A percentile compares a stretch with the other conserved stretches of the same genome.
Evolutionary conservation across 345 rosid genomes (phyloP).

Genomic region (Clarkia xantiana): DNA sequence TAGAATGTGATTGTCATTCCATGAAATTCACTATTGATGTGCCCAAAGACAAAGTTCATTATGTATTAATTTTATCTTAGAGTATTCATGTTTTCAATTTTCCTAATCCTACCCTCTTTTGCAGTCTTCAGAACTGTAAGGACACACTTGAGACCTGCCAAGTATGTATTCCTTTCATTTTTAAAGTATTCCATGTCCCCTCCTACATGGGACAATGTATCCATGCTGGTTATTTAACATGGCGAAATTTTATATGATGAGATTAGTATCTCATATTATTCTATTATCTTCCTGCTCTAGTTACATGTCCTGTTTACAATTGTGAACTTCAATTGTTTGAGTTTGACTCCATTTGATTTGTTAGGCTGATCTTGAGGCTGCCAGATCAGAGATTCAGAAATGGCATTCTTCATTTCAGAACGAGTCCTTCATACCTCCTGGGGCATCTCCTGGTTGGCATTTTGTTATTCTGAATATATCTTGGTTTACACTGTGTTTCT

Average conservation of each 20-base stretch:
- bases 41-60: background rate
- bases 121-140: conserved; percentile 76
- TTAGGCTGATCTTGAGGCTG: conserved; percentile 66
- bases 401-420: conserved; percentile 82
- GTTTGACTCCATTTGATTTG: conserved; percentile 1
- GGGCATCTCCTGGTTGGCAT: conserved; percentile 66
- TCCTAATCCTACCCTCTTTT: conserved; percentile 14
- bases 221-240: too few relatives aligned
- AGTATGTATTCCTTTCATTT: conserved; percentile 26
- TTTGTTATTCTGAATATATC: background rate
- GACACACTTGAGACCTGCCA: conserved; percentile 60
- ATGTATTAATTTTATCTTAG: background rate
- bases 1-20: background rate
- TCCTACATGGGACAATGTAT: background rate
- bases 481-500: conserved; percentile 6
- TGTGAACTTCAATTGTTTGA: background rate
- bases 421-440: conserved; percentile 50
- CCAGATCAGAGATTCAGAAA: conserved; percentile 60
- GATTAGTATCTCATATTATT: too few relatives aligned
- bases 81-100: conserved; percentile 5
- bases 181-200: background rate
- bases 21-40: background rate
- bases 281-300: background rate
- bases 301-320: background rate
- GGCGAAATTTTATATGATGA: too few relatives aligned